phyloP scores from a whole-genome alignment of 129 eudicot species.

The Flaveria brownii region DNA sequence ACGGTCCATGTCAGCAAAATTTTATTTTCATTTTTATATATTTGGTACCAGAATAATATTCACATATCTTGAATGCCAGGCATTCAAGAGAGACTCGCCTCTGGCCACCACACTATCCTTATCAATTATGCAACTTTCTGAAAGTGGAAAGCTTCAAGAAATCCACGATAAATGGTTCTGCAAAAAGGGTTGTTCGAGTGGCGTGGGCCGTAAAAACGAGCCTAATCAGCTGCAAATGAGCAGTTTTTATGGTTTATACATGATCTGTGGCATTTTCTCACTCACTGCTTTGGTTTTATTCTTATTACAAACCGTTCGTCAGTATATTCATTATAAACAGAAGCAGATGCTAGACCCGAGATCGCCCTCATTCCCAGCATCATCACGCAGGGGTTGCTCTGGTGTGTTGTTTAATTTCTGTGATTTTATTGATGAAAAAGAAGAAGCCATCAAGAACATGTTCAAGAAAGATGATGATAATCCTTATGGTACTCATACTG shows the following conservation, averaged over 20 bases:
- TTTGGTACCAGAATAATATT: not conserved
- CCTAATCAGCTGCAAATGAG: constrained; percentile 53
- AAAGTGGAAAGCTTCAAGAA: constrained; percentile 56
- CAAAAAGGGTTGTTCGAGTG: constrained; percentile 37
- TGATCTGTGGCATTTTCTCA: constrained; percentile 47
- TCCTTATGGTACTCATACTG: constrained; percentile 31
- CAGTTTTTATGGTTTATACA: constrained; percentile 56
- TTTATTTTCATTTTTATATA: not conserved
- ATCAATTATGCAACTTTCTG: constrained; percentile 51
- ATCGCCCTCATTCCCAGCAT: constrained; percentile 34
- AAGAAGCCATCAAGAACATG: constrained; percentile 55
- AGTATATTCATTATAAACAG: constrained; percentile 43
- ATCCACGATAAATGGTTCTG: constrained; percentile 57
- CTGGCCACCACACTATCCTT: constrained; percentile 54
- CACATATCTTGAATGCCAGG: constrained; percentile 27
- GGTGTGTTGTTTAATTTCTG: constrained; percentile 36
- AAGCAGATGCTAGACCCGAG: constrained; percentile 35
- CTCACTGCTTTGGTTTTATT: constrained; percentile 42
- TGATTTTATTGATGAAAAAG: constrained; percentile 59
- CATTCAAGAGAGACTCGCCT: constrained; percentile 59
- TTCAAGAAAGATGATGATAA: constrained; percentile 39
- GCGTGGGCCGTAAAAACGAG: constrained; percentile 25
- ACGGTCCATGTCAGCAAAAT: not conserved
- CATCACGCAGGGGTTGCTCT: constrained; percentile 40
- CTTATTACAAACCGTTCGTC: constrained; percentile 43